Conservation (phyloP, 2,329 filamentous ascomycete genomes). For the Colletotrichum sp. region DNA sequence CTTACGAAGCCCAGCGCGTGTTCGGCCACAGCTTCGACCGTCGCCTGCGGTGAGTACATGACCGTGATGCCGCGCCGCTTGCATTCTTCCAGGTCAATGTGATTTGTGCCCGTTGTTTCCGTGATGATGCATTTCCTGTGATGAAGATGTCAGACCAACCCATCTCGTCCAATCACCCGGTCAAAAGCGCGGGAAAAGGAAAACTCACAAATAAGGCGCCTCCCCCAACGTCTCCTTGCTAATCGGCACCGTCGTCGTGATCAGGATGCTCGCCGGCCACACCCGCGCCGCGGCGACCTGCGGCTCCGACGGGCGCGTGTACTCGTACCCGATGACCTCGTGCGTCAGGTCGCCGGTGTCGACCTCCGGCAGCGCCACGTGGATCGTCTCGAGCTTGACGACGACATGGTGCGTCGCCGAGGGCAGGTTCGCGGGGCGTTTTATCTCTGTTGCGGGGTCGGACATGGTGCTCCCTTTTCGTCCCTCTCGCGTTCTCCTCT, state of each 20-base stretch:
- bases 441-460: constrained; percentile 7
- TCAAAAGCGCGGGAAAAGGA: neutral
- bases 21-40: constrained; percentile 26
- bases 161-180: neutral
- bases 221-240: constrained; percentile 18
- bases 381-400: constrained; percentile 24
- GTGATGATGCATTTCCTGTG: constrained; percentile 27
- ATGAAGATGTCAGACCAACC: neutral
- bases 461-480: neutral
- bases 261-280: constrained; percentile 28
- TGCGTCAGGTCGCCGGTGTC: constrained; percentile 13
- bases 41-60: constrained; percentile 24
- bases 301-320: constrained; percentile 9
- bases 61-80: constrained; percentile 23
- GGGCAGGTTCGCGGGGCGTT: constrained; percentile 11
- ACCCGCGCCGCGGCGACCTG: constrained; percentile 18
- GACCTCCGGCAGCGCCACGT: constrained; percentile 12
- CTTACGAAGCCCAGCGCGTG: constrained; percentile 25
- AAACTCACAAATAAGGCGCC: constrained; percentile 25
- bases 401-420: constrained; percentile 20
- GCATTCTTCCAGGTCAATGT: constrained; percentile 26
- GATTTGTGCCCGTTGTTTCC: constrained; percentile 26
- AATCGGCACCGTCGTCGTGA: constrained; percentile 27
- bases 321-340: constrained; percentile 21
- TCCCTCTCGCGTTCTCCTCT: neutral